Base-by-base conservation (phyloP, 2,329 filamentous ascomycete species). In the Pseudogymnoascus sp. region DNA sequence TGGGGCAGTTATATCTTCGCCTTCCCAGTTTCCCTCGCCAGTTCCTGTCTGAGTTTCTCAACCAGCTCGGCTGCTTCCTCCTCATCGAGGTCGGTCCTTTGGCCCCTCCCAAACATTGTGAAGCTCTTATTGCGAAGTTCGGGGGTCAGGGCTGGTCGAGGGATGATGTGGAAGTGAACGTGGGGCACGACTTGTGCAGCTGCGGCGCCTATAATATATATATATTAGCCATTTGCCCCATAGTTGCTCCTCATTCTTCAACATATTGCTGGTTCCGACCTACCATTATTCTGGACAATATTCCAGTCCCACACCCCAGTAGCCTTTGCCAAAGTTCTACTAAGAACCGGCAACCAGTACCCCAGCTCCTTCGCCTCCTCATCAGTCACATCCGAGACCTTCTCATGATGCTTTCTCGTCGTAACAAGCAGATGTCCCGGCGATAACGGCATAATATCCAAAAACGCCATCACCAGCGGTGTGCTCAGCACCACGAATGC, bases 121-220 rank as follows among this genome's bases (percentile, higher is more conserved):
- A 91, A 93, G 72, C 73, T 6, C 78, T 81, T 67, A 79, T 82
- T 56, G 78, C 82, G 68, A 78, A 79, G 64, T 83, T 83, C 76
- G 19, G 75, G 77, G 63, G 78, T 77, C 37, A 79, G 74, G 62
- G 89, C 85, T 0, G 93, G 92, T 38, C 93, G 79, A 0, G 93
- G 93, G 35, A 99, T 96, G 61, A 98, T 83, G 70, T 99, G 95
- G 74, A 96, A 98, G 75, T 99, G 93, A 59, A 96, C 88, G 75
- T 98, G 93, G 22, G 89, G 89, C 1, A 98, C 92, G 14, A 96
- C 91, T 77, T 98, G 93, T 2, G 92, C 92, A 2, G 93, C 93
- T 33, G 91, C 85, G 3, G 87, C 87, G 14, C 93, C 85, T 85
- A 68, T 26, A 41, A 50, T 28, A 59, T 33, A 60, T 40, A 65